Percentiles rank a stretch among this genome's conserved stretches.
Conservation (phyloP, 805 yeast species). For the Ogataea parapolymorpha region DNA sequence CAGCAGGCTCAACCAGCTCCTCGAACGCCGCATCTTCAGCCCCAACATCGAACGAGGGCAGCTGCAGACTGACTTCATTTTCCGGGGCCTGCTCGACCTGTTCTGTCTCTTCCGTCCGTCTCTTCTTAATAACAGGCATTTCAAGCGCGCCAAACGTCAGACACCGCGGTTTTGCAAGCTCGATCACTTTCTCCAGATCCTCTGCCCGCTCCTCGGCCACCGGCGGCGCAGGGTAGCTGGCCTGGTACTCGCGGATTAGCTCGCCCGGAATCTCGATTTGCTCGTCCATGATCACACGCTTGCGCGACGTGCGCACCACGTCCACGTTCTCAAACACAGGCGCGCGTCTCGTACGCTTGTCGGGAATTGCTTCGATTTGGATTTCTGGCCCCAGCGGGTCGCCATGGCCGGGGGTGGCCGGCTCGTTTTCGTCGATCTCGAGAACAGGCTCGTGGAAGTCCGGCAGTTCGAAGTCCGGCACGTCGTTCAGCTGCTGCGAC, state of each 20-base stretch:
- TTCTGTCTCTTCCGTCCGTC: conserved; percentile 10
- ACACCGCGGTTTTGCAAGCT: conserved; percentile 10
- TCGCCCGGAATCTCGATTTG: conserved; percentile 43
- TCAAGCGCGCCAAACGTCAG: conserved; percentile 13
- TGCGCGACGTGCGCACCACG: conserved; percentile 48
- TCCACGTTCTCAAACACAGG: conserved; percentile 32
- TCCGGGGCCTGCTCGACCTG: conserved; percentile 6
- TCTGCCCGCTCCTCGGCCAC: not conserved
- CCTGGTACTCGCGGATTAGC: conserved; percentile 31
- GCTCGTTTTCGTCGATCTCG: conserved; percentile 20
- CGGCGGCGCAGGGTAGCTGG: conserved; percentile 23
- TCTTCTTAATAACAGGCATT: conserved; percentile 13
- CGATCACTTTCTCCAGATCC: conserved; percentile 5
- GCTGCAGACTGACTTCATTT: conserved; percentile 18
- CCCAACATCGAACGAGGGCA: conserved; percentile 19
- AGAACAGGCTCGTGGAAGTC: conserved; percentile 28
- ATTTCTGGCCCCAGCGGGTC: conserved; percentile 3
- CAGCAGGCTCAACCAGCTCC: conserved; percentile 11
- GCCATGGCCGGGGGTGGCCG: conserved; percentile 14
- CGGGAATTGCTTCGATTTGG: conserved; percentile 4
- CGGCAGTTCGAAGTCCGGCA: conserved; percentile 41
- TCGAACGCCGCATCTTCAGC: conserved; percentile 22
- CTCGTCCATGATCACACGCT: conserved; percentile 45
- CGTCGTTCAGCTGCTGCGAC: conserved; percentile 32
- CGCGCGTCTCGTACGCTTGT: conserved; percentile 25